These are phyloP conservation scores for Linum lewisii DNA, from an alignment of 345 rosid species.

Conservation along the genomic window DNA sequence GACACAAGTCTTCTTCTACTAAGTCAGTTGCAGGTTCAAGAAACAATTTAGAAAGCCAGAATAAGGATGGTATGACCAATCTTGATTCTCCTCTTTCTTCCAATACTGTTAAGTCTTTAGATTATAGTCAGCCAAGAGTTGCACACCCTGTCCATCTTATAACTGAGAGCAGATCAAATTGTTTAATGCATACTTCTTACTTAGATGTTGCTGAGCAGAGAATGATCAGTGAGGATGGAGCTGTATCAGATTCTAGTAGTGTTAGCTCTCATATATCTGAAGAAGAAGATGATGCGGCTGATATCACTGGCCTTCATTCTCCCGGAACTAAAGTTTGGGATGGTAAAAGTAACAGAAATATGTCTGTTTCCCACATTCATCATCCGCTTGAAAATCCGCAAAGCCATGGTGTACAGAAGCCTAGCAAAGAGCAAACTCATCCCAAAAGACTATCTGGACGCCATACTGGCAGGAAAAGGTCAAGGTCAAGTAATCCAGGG, in stretches of 20 bases:
- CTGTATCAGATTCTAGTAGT: constrained; percentile 34
- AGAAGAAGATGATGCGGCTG: constrained; percentile 54
- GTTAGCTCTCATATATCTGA: constrained; percentile 64
- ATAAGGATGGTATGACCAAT: constrained; percentile 21
- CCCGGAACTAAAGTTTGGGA: constrained; percentile 98
- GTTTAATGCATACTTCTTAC: constrained; percentile 30
- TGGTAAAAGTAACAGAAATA: constrained; percentile 72
- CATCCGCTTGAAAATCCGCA: constrained; percentile 90
- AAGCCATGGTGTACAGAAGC: constrained; percentile 34
- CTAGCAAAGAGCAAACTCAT: constrained; percentile 38
- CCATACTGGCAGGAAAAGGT: constrained; percentile 66
- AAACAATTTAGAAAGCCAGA: constrained; percentile 21
- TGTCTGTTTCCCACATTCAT: constrained; percentile 60
- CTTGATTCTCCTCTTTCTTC: constrained; percentile 16
- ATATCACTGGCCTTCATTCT: constrained; percentile 66
- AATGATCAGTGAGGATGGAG: constrained; percentile 24
- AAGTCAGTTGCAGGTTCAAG: constrained; percentile 24
- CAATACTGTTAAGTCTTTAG: constrained; percentile 16
- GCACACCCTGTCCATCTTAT: constrained; percentile 21
- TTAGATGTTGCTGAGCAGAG: constrained; percentile 41
- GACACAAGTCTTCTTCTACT: constrained; percentile 26
- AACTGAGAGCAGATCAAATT: constrained; percentile 26
- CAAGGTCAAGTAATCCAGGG: constrained; percentile 36
- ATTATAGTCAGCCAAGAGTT: constrained; percentile 10
- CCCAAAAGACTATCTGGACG: constrained; percentile 34